phyloP scores from a whole-genome alignment of 2,329 filamentous ascomycete genomes.

The Colletotrichum camelliae region DNA sequence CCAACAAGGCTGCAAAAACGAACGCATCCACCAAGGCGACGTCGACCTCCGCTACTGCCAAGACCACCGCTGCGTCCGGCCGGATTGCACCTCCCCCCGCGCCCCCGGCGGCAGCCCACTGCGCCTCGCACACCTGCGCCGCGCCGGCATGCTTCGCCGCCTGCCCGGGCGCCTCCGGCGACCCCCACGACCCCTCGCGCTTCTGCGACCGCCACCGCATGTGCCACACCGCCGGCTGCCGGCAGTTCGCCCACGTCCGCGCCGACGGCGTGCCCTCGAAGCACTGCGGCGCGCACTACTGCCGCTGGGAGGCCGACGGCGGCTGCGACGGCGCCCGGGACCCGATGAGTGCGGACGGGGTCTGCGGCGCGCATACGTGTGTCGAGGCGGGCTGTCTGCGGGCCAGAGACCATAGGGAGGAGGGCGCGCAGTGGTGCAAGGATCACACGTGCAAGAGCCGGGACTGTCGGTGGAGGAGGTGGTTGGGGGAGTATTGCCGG shows the following conservation, averaged over 20 bases:
- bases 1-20: conserved; percentile 26
- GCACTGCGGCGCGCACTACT: conserved; percentile 34
- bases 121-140: conserved; percentile 32
- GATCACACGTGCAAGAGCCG: conserved; percentile 29
- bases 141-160: conserved; percentile 27
- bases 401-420: conserved; percentile 6
- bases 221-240: conserved; percentile 27
- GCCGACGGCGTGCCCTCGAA: conserved; percentile 28
- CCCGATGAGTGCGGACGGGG: neutral
- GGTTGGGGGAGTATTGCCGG: conserved; percentile 26
- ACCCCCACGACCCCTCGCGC: conserved; percentile 19
- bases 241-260: conserved; percentile 29
- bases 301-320: conserved; percentile 24
- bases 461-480: conserved; percentile 26
- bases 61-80: conserved; percentile 31
- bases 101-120: conserved; percentile 24
- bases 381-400: conserved; percentile 27
- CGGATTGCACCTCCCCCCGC: conserved; percentile 24
- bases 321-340: conserved; percentile 30
- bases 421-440: conserved; percentile 22
- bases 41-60: conserved; percentile 29
- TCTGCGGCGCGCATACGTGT: conserved; percentile 27
- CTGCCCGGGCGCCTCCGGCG: conserved; percentile 22
- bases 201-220: conserved; percentile 35
- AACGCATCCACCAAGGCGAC: conserved; percentile 21